Base-by-base conservation (phyloP, 306 rosid species). In the Fagus crenata region DNA sequence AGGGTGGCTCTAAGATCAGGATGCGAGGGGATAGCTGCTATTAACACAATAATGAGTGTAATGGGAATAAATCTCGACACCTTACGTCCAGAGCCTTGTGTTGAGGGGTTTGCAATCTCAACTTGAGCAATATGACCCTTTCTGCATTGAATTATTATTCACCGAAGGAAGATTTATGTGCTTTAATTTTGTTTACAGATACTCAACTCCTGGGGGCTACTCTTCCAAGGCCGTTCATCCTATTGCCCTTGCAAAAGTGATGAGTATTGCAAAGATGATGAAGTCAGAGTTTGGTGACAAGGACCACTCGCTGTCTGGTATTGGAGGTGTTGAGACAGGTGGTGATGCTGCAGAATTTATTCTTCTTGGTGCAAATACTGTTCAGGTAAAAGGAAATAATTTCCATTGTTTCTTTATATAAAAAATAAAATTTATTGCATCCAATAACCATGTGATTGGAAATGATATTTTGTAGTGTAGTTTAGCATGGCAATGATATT, bases 161-260 rank as follows among this genome's bases (percentile, higher is more conserved):
- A 61, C 69, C 61, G 49, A 53, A 60, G 40, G 32, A 71, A 18
- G 70, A 14, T 70, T 86, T 53, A 83, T 71, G 37, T 69, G 61
- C 77, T 75, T 22, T 53, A 64, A 81, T 74, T 80, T 81, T 63
- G 37, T n/a, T 82, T 49, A 79, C 81, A 95, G 98, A 83, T 95
- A 95, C 84, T 95, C 98, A 64, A 95, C 98, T 82, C 98, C 98
- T 15, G 98, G 98, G 4, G 98, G 98, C 60, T 95, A 92, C 86
- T 95, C 98, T 74, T 92, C 97, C 37, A 92, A 79, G 85, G 98
- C 98, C 43, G 98, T 95, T 54, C 98, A 95, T 82, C 98, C 97
- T 42, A 95, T 95, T 79, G 99, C 99, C 14, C 96, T 95, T 65
- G 97, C 89, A 46, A 95, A 95, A 87, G 97, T 95, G 83, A 89